Evolutionary conservation across 2,329 filamentous ascomycete species (phyloP), one percentile per base, ranked within the genome.

Genomic region (Cladobotryum protrusum): DNA sequence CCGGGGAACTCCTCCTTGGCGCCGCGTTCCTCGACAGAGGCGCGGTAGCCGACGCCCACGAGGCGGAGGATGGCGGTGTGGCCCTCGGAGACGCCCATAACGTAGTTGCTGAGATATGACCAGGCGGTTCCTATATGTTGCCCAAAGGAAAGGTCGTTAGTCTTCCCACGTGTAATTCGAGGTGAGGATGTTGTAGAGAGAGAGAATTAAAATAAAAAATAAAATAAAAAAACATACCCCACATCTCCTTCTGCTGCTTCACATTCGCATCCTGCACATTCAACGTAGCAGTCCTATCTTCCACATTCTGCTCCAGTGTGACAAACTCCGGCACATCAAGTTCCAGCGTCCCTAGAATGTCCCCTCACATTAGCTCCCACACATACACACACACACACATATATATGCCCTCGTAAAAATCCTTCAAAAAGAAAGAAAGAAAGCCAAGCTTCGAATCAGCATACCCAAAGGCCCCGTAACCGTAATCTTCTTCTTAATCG

Each of bases 1-100:
- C 87, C 90, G 1, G 82, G 82, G 64, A 85, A 96, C 50, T 86
- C 81, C 52, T 86, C 83, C 52, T 86, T 89, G 33, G 74, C 82
- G 19, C 87, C 87, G 36, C 79, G 85, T 52, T 83, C 72, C 68
- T 97, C 91, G 59, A 99, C 79, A 4, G 82, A 87, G 14, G 93
- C 93, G 69, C 92, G 82, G 78, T 96, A 99, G 53, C 93, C 93
- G 52, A 99, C 93, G 63, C 93, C 93, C 24, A 97, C 90, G 47
- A 99, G 79, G 56, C 92, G 86, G 47, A 99, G 77, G 60, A 99
- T 90, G 33, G 91, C 90, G 15, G 89, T 91, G 72, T 99, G 93
- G 34, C 93, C 93, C 78, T 99, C 93, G 35, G 89, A 95, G 18
- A 99, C 93, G 52, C 93, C 93, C 55, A 90, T 82, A 54, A 99